Percentiles rank a stretch among this genome's conserved stretches.
Conservation (phyloP, 306 rosid species). For the Casuarina glauca region DNA sequence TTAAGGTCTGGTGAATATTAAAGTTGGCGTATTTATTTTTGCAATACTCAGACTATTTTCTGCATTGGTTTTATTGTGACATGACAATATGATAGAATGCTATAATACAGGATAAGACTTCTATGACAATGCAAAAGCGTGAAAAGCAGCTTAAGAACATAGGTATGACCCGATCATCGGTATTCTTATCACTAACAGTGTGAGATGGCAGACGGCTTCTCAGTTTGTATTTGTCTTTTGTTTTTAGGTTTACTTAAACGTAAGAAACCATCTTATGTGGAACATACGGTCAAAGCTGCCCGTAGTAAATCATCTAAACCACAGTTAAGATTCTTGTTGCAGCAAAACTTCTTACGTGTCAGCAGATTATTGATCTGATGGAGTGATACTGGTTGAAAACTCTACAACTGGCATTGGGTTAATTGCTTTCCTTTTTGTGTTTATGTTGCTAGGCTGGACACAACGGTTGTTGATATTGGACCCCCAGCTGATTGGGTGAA, state of each 20-base stretch:
- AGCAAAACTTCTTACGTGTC: conserved; percentile 14
- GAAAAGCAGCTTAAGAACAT: conserved; percentile 91
- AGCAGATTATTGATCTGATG: conserved; percentile 17
- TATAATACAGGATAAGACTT: conserved; percentile 70
- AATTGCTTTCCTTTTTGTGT: conserved; percentile 32
- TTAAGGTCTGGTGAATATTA: conserved; percentile 62
- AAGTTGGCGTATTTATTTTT: conserved; percentile 25
- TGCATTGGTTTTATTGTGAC: conserved; percentile 14
- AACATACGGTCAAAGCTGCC: conserved; percentile 66
- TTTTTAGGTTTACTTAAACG: conserved; percentile 75
- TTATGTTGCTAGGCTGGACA: conserved; percentile 66
- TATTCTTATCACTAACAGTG: conserved; percentile 16
- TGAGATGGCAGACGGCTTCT: conserved; percentile 21
- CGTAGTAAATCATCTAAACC: conserved; percentile 75
- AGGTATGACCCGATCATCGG: conserved; percentile 51
- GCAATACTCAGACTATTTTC: background rate
- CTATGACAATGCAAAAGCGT: conserved; percentile 71
- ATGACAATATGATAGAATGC: conserved; percentile 21
- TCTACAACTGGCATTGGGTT: conserved; percentile 18
- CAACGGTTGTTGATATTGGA: conserved; percentile 77
- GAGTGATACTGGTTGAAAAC: conserved; percentile 12
- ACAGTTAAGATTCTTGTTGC: conserved; percentile 65
- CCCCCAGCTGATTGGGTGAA: conserved; percentile 99
- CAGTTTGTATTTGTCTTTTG: conserved; percentile 28
- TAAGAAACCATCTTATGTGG: conserved; percentile 76